Evolutionary conservation across 1,284 basidiomycete species (phyloP), one percentile per base, ranked within the genome.

Genomic region (Erythrobasidium hasegawianum): DNA sequence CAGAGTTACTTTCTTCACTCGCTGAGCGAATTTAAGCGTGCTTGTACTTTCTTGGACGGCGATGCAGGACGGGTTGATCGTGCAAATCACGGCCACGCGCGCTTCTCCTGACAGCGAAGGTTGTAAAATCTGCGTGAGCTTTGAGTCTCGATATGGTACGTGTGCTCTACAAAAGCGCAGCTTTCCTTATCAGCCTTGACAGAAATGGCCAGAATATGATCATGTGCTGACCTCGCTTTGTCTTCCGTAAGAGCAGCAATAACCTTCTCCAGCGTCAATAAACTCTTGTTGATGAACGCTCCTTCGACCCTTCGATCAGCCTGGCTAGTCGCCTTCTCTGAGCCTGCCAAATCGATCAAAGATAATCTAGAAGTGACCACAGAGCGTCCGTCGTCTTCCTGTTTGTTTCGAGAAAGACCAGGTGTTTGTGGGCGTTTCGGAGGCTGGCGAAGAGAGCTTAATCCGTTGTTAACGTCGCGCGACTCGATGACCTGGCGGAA

Each of bases 281-380:
- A 80, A 78, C 90, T 88, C 10, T 88, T 90, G 73, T 95, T 95
- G 78, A 96, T 97, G 75, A 92, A 94, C 75, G 88, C 90, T 26
- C 93, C 93, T 78, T 97, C 93, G 59, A 87, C 83, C 24, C 92
- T 90, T 59, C 93, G 81, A 67, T 95, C 91, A 76, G 90, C 93
- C 78, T 94, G 90, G 8, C 88, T 89, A 1, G 93, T 95, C 1
- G 93, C 92, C 76, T 89, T 92, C 76, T 98, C 95, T 0, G 90
- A 95, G 0, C 95, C 95, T 52, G 95, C 95, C n/a, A 98, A 81
- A 81, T 98, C 94, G 69, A 96, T 94, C 52, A 96, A 81, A 76
- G 85, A 89, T 83, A 90, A 74, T 64, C 75, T 70, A 64, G 71
- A 72, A 1, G 40, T 57, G 18, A 60, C 62, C 1, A 65, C 62